Evolutionary conservation across 2,329 filamentous ascomycete species (phyloP).

Genomic region (Aureobasidium zeae): DNA sequence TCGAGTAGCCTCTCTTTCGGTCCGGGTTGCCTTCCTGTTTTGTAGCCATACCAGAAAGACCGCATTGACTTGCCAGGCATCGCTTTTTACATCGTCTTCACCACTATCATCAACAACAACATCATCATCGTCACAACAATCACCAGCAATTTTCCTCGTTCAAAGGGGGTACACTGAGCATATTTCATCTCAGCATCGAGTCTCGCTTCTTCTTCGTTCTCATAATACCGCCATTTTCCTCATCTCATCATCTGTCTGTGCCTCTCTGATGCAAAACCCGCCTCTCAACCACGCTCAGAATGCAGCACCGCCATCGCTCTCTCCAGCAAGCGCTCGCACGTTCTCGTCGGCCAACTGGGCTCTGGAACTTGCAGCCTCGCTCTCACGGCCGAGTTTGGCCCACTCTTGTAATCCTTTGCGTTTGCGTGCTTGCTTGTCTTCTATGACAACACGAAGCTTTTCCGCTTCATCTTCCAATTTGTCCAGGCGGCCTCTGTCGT

Average conservation of each 20-base stretch:
- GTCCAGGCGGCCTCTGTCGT: conserved; percentile 35
- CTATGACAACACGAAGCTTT: conserved; percentile 37
- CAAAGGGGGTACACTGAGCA: neutral
- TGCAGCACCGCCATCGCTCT: conserved; percentile 30
- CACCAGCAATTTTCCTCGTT: conserved; percentile 5
- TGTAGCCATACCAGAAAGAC: no score
- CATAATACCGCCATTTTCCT: conserved; percentile 12
- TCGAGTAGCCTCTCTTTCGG: no score
- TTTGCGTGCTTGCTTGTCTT: conserved; percentile 38
- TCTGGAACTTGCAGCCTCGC: conserved; percentile 36
- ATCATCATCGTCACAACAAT: conserved; percentile 4
- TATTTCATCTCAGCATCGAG: conserved; percentile 1
- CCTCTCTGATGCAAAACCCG: neutral
- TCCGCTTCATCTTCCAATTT: conserved; percentile 41
- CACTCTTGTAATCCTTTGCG: conserved; percentile 37
- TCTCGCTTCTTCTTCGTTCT: conserved; percentile 8
- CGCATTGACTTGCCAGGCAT: no score
- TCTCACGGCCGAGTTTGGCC: conserved; percentile 37
- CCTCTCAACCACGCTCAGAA: conserved; percentile 17
- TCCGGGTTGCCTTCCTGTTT: no score
- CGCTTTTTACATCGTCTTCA: neutral
- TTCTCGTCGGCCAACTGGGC: conserved; percentile 40
- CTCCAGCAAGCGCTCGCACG: conserved; percentile 34
- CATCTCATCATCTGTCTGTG: neutral
- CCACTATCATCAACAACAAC: neutral